Base-by-base conservation (phyloP, 257 asterid genomes). In the Solanum virginianum region DNA sequence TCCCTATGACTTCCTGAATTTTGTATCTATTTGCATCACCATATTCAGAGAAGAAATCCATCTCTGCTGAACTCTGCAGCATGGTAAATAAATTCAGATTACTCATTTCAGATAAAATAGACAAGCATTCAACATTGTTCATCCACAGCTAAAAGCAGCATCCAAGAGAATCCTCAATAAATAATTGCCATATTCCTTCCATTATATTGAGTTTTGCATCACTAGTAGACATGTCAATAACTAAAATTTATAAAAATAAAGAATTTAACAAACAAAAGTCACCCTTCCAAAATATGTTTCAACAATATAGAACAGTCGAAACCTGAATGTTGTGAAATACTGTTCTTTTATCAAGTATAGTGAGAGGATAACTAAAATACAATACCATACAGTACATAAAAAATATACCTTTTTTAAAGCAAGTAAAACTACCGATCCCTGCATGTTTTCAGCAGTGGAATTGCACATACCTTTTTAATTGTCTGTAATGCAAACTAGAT, bases 1-100 rank as follows among this genome's bases (percentile, higher is more conserved):
- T 95, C 63, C 98, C 98, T 54, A 95, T 88, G 85, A 95, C 94
- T 89, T 94, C 98, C 89, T 86, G 98, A 87, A 94, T 91, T 81
- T 92, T 94, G 83, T 88, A 95, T 88, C 96, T 89, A 88, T 90
- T 95, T 49, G 95, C 97, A 89, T 94, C 99, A 66, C 99, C 99
- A 88, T 93, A 94, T 62, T 94, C 99, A 45, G 98, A 93, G 84
- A 95, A 95, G 90, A 95, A 95, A 65, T 95, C 98, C 93, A 88
- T 87, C 88, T 94, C 97, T 54, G 90, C 75, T 8, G 97, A 93
- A 84, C 88, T 88, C 98, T 94, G 94, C 39, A 69, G 53, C 85
- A 89, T 26, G 17, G 69, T 13, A 65, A 55, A 65, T 56, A 51
- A 83, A 83, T 55, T 65, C 29, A 10, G 18, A 53, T 68, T 26